Evolutionary conservation across 192 early-diverging fungal genomes (phyloP).

Genomic region (Lobosporangium transversale): DNA sequence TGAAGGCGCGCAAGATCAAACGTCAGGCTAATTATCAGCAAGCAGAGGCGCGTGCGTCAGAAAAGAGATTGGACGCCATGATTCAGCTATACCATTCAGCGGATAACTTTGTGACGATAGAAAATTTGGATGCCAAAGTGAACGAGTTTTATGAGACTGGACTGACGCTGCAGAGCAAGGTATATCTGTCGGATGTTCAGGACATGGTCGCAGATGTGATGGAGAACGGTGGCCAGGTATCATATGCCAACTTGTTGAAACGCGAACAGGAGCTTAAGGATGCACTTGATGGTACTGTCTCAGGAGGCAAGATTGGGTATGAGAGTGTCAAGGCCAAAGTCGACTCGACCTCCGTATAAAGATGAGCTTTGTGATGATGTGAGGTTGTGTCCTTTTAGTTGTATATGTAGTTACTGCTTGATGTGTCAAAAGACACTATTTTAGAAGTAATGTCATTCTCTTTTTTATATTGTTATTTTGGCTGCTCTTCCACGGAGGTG

Average conservation of each 20-base stretch:
- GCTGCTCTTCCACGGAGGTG: too few relatives aligned
- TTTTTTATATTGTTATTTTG: too few relatives aligned
- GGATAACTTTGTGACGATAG: slow-evolving; percentile 48
- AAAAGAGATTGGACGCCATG: slow-evolving; percentile 43
- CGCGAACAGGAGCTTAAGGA: slow-evolving; percentile 49
- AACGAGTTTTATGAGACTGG: slow-evolving; percentile 51
- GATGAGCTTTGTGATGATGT: too few relatives aligned
- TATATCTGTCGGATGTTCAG: slow-evolving; percentile 13
- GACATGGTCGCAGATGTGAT: slow-evolving; percentile 45
- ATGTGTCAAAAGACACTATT: too few relatives aligned
- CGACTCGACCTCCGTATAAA: slow-evolving; percentile 32
- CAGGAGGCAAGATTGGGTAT: slow-evolving; percentile 41
- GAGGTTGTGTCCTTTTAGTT: too few relatives aligned
- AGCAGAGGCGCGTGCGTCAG: slow-evolving; percentile 22
- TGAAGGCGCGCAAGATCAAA: slow-evolving; percentile 25
- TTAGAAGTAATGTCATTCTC: too few relatives aligned
- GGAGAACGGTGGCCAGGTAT: slow-evolving; percentile 46
- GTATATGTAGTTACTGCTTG: too few relatives aligned
- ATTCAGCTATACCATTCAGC: slow-evolving; percentile 46
- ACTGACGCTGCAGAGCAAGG: slow-evolving; percentile 41
- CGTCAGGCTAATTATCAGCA: slow-evolving; percentile 29
- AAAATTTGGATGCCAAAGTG: slow-evolving; percentile 51
- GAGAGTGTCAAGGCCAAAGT: slow-evolving; percentile 33
- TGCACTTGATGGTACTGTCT: slow-evolving; percentile 44
- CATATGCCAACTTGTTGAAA: slow-evolving; percentile 26